Conservation (phyloP, 495 filamentous ascomycete genomes). For the Bacidia gigantensis region DNA sequence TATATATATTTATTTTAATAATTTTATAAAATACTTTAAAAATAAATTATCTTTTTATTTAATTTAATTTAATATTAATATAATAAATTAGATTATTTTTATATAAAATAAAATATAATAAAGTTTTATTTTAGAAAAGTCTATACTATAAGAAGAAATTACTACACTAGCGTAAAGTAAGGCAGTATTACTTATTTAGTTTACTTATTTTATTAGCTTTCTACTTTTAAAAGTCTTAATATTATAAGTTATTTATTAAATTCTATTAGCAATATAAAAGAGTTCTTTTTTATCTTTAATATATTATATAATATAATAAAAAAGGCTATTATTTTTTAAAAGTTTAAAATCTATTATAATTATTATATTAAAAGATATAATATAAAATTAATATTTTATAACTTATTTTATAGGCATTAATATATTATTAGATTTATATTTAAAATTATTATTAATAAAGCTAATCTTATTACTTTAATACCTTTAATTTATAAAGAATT, state of each 20-base stretch:
- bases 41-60: no score
- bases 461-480: neutral
- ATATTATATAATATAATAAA: no score
- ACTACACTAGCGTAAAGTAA: neutral
- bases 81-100: slow-evolving; percentile 3
- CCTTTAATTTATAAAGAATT: neutral
- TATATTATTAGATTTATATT: neutral
- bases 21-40: no score
- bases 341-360: neutral
- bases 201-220: neutral
- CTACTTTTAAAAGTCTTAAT: neutral
- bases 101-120: slow-evolving; percentile 1
- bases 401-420: neutral
- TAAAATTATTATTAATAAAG: neutral
- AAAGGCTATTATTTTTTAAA: slow-evolving; percentile 3
- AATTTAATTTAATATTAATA: slow-evolving; percentile 3
- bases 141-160: neutral
- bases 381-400: neutral
- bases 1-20: no score
- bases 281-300: neutral
- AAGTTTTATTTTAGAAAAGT: neutral
- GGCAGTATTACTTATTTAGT: neutral
- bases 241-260: neutral
- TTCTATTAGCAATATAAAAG: neutral
- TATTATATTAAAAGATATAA: neutral